Evolutionary conservation across 176 grass and related monocot genomes (phyloP).

Genomic region (Lolium multiflorum): DNA sequence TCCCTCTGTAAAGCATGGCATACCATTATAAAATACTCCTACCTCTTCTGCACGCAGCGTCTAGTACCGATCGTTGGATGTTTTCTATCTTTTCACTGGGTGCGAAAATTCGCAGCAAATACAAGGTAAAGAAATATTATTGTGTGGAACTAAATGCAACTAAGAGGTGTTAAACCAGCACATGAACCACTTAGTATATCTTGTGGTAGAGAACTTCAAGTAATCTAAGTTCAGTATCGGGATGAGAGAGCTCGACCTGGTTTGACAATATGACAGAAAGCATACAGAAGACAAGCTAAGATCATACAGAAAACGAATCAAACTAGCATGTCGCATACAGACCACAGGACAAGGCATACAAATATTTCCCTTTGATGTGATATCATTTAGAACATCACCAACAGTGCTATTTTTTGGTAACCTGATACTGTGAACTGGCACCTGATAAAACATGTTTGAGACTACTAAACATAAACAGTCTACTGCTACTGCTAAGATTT

Average conservation of each 20-base stretch:
- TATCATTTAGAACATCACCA: slow-evolving; percentile 82
- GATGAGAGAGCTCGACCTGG: slow-evolving; percentile 83
- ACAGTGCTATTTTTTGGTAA: slow-evolving; percentile 91
- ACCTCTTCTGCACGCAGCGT: slow-evolving; percentile 95
- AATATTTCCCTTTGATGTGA: slow-evolving; percentile 60
- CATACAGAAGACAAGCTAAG: slow-evolving; percentile 3
- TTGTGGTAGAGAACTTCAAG: slow-evolving; percentile 98
- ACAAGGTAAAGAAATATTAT: slow-evolving; percentile 27
- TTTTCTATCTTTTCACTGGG: slow-evolving; percentile 94
- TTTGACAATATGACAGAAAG: slow-evolving; percentile 28
- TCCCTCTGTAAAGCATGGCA: slow-evolving; percentile 26
- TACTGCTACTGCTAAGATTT: neutral
- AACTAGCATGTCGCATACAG: too few relatives aligned
- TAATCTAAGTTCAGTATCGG: slow-evolving; percentile 78
- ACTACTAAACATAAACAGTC: neutral
- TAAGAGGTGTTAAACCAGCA: slow-evolving; percentile 34
- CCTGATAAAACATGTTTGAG: slow-evolving; percentile 47
- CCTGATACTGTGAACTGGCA: slow-evolving; percentile 85
- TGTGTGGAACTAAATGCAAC: slow-evolving; percentile 10
- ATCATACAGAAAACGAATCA: neutral
- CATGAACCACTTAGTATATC: slow-evolving; percentile 79
- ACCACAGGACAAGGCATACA: too few relatives aligned
- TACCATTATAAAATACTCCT: slow-evolving; percentile 34
- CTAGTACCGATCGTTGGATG: slow-evolving; percentile 98
- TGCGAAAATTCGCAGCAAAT: slow-evolving; percentile 73